Percentiles rank a stretch among this genome's conserved stretches.
phyloP scores from a whole-genome alignment of 352 stramenopile species.

The Pythium phragmiticola region DNA sequence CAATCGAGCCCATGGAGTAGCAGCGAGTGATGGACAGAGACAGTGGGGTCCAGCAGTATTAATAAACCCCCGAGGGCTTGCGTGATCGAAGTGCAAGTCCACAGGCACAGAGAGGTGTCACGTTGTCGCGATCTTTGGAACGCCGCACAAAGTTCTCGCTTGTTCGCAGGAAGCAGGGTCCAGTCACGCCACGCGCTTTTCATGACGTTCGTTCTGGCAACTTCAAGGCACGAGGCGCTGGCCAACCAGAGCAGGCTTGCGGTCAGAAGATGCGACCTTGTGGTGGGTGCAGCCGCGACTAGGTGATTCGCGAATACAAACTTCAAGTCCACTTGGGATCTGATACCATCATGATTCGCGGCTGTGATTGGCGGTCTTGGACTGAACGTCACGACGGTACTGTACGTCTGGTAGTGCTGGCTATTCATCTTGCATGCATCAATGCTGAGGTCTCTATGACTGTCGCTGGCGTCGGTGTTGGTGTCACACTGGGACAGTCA shows the following conservation, averaged over 20 bases:
- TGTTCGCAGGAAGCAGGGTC: too few species aligned
- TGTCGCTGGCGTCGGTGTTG: too few species aligned
- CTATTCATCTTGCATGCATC: background rate
- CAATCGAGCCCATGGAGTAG: slow-evolving; percentile 23
- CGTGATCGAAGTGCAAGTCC: slow-evolving; percentile 2
- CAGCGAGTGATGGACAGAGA: background rate
- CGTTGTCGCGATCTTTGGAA: too few species aligned
- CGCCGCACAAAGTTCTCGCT: too few species aligned
- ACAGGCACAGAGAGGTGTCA: too few species aligned
- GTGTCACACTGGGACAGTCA: too few species aligned
- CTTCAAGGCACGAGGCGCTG: too few species aligned
- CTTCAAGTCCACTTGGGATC: slow-evolving; percentile 4
- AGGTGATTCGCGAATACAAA: slow-evolving; percentile 8
- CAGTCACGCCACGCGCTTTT: too few species aligned
- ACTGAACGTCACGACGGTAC: slow-evolving; percentile 9
- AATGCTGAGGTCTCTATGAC: background rate
- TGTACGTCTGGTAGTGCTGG: background rate
- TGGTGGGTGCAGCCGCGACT: slow-evolving; percentile 9
- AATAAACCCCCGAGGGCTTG: too few species aligned
- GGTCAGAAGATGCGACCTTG: too few species aligned
- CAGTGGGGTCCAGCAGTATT: background rate
- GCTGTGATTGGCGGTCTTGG: background rate
- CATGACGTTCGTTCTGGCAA: too few species aligned
- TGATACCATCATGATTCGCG: slow-evolving; percentile 6
- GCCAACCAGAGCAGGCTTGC: too few species aligned